Evolutionary conservation across 768 basidiomycete genomes (phyloP).

Genomic region (Galerina sulciceps): DNA sequence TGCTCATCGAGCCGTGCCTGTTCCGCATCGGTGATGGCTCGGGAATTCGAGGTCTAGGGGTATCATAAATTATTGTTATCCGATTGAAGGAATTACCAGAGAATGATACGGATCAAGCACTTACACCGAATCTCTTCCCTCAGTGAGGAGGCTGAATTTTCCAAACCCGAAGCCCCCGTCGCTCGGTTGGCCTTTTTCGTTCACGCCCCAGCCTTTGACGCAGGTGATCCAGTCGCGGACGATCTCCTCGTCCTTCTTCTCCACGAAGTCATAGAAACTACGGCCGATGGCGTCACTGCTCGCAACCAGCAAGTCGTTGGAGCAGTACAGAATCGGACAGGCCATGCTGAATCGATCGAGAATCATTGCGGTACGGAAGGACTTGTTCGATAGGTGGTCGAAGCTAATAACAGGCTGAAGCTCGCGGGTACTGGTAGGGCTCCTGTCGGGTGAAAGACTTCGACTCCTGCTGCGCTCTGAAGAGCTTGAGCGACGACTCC

Average conservation of each 20-base stretch:
- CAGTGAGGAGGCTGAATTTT: slow-evolving; percentile 58
- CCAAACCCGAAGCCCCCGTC: slow-evolving; percentile 88
- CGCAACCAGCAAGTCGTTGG: slow-evolving; percentile 70
- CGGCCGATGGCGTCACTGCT: slow-evolving; percentile 64
- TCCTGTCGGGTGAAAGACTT: slow-evolving; percentile 11
- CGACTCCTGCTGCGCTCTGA: slow-evolving; percentile 9
- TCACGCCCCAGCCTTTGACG: slow-evolving; percentile 84
- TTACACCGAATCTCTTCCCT: slow-evolving; percentile 69
- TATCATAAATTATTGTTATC: not conserved
- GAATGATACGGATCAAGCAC: slow-evolving; percentile 18
- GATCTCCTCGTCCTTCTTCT: slow-evolving; percentile 60
- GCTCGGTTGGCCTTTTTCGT: slow-evolving; percentile 81
- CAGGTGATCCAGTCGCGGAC: slow-evolving; percentile 78
- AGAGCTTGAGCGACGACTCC: slow-evolving; percentile 4
- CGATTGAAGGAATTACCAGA: too few species aligned
- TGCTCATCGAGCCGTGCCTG: slow-evolving; percentile 26
- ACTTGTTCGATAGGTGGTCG: slow-evolving; percentile 69
- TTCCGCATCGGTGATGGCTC: slow-evolving; percentile 16
- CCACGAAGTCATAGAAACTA: slow-evolving; percentile 79
- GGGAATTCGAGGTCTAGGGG: slow-evolving; percentile 12
- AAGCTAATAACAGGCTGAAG: slow-evolving; percentile 45
- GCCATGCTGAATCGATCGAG: slow-evolving; percentile 74
- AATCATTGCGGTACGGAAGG: slow-evolving; percentile 78
- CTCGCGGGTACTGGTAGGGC: not conserved
- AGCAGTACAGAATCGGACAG: slow-evolving; percentile 72